These are phyloP conservation scores for Trichoderma asperelloides DNA, from an alignment of 495 filamentous ascomycete species.

Conservation along the genomic window DNA sequence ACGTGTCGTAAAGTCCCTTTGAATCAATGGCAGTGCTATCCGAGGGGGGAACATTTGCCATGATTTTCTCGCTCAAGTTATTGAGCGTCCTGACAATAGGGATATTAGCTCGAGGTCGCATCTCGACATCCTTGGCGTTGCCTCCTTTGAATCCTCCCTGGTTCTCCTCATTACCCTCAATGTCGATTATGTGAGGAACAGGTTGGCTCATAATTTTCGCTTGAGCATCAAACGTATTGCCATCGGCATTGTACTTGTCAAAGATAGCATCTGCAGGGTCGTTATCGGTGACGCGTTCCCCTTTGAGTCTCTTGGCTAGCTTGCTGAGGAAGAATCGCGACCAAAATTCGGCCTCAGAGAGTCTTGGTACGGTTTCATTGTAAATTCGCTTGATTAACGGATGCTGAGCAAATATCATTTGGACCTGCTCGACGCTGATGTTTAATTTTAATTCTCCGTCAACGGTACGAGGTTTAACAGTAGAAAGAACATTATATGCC, in stretches of 20 bases:
- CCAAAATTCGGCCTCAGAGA: conserved; percentile 80
- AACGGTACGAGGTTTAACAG: conserved; percentile 72
- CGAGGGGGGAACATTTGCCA: conserved; percentile 71
- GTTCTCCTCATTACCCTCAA: conserved; percentile 91
- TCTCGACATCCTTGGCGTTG: conserved; percentile 77
- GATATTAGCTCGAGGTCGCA: conserved; percentile 55
- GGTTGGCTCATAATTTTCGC: conserved; percentile 46
- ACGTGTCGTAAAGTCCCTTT: neutral
- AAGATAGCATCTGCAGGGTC: conserved; percentile 67
- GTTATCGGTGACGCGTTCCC: conserved; percentile 67
- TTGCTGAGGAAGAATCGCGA: conserved; percentile 81
- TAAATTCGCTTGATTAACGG: conserved; percentile 85
- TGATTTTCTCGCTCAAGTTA: conserved; percentile 77
- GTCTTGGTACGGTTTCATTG: conserved; percentile 82
- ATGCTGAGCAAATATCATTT: conserved; percentile 86
- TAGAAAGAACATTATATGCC: conserved; percentile 84
- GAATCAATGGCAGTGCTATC: conserved; percentile 66
- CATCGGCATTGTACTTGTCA: conserved; percentile 71
- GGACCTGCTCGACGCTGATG: conserved; percentile 85
- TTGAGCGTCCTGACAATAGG: conserved; percentile 78
- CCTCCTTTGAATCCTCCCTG: conserved; percentile 57
- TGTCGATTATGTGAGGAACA: conserved; percentile 80
- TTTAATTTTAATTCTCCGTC: conserved; percentile 71
- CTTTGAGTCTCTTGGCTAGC: conserved; percentile 83
- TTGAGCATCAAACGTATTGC: conserved; percentile 46